Base-by-base conservation (phyloP, 768 basidiomycete genomes). In the Megacollybia marginata region DNA sequence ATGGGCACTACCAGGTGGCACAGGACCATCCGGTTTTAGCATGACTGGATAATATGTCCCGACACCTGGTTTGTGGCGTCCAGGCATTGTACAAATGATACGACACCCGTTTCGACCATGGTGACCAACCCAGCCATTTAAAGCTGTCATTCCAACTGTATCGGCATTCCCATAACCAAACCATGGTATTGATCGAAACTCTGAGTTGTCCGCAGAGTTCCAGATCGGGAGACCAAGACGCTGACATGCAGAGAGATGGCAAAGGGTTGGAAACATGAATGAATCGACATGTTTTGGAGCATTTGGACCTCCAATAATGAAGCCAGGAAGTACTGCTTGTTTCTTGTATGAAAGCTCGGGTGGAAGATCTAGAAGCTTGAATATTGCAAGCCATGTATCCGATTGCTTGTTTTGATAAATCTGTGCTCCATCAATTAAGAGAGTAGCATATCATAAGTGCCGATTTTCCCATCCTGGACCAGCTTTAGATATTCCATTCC, bases 351-450 rank as follows among this genome's bases (percentile, higher is more conserved):
- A 54, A 9, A 47, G 13, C 11, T 59, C 54, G 0, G 67, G 74
- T 0, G 51, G 18, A 1, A 65, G 48, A 49, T 70, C 64, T 0
- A 69, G 12, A 1, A 75, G 36, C 1, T 75, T 48, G 68, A 68
- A 73, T 1, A 74, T 69, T 12, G 59, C 62, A 0, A 68, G 58
- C 64, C 67, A 68, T 12, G 57, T 59, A 19, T 59, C 58, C 6
- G 70, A 62, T 4, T 11, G 38, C 53, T 72, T 73, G 53, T 57
- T 58, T 6, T 48, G 48, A 51, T 71, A 72, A 3, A 75, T 62
- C 51, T 75, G 73, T 0, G 68, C 65, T 1, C 73, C 69, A 47
- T 76, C 67, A 69, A 73, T 0, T 66, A 49, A 49, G 70, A 58
- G 2, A 74, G 54, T 5, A 69, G 46, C 1, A 63, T 62, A 34